Evolutionary conservation across 1,284 basidiomycete genomes (phyloP), one percentile per base, ranked within the genome.

Genomic region (Erythrobasidium hasegawianum): DNA sequence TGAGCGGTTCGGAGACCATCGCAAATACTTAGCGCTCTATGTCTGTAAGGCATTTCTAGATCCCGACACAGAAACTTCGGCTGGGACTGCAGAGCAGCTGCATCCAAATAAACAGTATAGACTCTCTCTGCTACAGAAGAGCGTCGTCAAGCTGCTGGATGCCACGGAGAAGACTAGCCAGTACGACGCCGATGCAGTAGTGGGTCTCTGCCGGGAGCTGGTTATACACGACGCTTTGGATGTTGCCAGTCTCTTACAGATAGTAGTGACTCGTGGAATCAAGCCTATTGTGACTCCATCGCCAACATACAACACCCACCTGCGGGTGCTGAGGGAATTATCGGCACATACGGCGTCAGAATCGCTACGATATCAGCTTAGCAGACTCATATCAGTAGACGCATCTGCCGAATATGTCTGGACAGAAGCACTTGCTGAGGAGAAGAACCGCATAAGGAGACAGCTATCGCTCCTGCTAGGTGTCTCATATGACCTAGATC

Each of bases 201-300:
- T 26, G n/a, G 8, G 5, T 7, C 45, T 62, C 24, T 62, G 47
- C 26, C 20, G 43, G 9, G 9, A 41, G 18, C 59, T 62, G 13
- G 29, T 54, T 5, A 38, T 9, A 24, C 7, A 24, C 5, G 33
- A 52, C 11, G 26, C 54, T 11, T 24, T 62, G 20, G 50, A 62
- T 18, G 38, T 62, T 13, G n/a, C 50, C 18, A 40, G 52, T 14
- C 11, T 62, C 5, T 29, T 54, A 8, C 59, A 62, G 38, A 62
- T 43, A 26, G 52, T 54, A 16, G 53, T 62, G 14, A 40, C 59
- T n/a, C 47, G 59, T 20, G 59, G 59, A 7, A 33, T 33, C 33
- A 33, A 11, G 5, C 33, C 33, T 33, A 11, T 33, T 11, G 5
- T 11, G 4, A 5, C 33, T 11, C 5, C 33, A 33, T 33, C 33